These are phyloP conservation scores for Solanum piurae DNA, from an alignment of 257 asterid species.

Conservation along the genomic window DNA sequence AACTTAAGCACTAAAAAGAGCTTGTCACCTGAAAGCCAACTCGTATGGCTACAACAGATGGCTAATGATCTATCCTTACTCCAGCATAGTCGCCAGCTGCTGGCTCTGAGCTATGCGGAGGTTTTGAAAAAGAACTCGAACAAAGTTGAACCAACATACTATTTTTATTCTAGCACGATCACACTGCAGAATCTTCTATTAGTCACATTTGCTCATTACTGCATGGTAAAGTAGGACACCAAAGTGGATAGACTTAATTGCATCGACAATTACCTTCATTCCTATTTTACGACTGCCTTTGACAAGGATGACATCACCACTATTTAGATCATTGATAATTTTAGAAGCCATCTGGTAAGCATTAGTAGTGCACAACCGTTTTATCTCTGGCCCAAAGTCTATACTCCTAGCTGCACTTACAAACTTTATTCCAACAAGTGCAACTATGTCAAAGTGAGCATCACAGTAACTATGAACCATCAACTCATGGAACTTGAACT, in stretches of 20 bases:
- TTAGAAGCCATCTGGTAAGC: background rate
- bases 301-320: slow-evolving; percentile 17
- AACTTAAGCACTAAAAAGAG: background rate
- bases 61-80: background rate
- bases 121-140: background rate
- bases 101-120: background rate
- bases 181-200: background rate
- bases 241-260: slow-evolving; percentile 4
- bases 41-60: background rate
- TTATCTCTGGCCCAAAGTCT: background rate
- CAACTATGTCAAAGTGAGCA: slow-evolving; percentile 11
- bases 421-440: slow-evolving; percentile 15
- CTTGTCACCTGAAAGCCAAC: background rate
- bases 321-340: background rate
- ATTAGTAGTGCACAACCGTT: slow-evolving; percentile 2
- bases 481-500: slow-evolving; percentile 17
- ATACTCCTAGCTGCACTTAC: slow-evolving; percentile 14
- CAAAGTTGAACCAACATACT: background rate
- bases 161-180: background rate
- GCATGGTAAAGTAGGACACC: background rate
- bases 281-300: slow-evolving; percentile 24
- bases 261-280: slow-evolving; percentile 14
- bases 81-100: background rate
- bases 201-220: background rate
- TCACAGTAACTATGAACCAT: slow-evolving; percentile 7